Base-by-base conservation (phyloP, 129 eudicot genomes). In the Dittrichia graveolens region DNA sequence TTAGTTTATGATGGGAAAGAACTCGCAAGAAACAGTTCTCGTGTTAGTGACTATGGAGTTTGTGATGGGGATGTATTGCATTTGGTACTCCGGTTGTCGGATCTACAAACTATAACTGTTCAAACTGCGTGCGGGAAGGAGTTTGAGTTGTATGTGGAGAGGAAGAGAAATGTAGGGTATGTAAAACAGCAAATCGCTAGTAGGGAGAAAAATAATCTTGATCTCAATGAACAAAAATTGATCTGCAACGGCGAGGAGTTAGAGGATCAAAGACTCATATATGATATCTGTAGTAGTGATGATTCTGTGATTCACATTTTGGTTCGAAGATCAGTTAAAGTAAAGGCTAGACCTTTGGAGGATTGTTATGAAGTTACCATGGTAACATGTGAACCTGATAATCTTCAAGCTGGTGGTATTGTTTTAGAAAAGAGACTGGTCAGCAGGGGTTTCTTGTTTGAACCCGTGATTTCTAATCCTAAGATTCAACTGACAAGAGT, bases 1-100 rank as follows among this genome's bases (percentile, higher is more conserved):
- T 72, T 88, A 34, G 88, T 88, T 41, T 85, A 81, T 55, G 90
- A 79, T 71, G 95, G 95, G 45, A 88, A 84, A 67, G 95, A 83
- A 18, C 65, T 88, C 71, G 80, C 90, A 3, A 69, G 90, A 61
- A 76, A 78, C 56, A 61, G 71, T 76, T 88, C 82, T 57, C 60
- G 67, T 35, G 87, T 88, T 18, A 54, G 81, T 72, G 95, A 88
- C 52, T 88, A 88, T 72, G 95, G 95, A 13, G 81, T 88, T 16
- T 43, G 82, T n/a, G 87, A 88, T 76, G 95, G 95, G 42, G 80
- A 83, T 73, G 76, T 85, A 5, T 67, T 88, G 60, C 95, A 85
- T 79, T 73, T 88, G 84, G 87, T 88, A 5, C 75, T 88, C 10
- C 67, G 87, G 11, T 82, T 88, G 6, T 83, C 95, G 4, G 74